Base-by-base conservation (phyloP, 306 rosid genomes). In the Trichosanthes cucumerina region DNA sequence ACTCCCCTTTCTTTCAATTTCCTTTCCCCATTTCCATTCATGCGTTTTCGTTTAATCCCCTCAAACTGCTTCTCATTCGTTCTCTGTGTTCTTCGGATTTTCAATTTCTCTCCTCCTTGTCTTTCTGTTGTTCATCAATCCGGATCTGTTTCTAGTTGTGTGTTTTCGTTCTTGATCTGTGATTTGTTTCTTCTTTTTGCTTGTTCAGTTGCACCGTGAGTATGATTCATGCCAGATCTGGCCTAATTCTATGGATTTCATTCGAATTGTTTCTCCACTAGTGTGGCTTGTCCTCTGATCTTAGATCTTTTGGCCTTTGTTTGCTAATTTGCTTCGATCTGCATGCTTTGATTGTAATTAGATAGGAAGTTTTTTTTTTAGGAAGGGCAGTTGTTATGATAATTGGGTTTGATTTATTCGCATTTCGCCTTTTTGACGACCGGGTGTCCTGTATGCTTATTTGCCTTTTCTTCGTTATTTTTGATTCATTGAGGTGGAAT, bases 141-240 rank as follows among this genome's bases (percentile, higher is more conserved):
- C 62, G 58, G 92, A 90, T 92, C 96, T 80, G 77, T 56, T 47
- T 31, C 50, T 52, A 79, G 54, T 85, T 85, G 64, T 18, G 24
- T 46, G 16, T 62, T 74, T 75, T 41, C 28, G 9, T 80, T 75
- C 65, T 26, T 18, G 76, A 75, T 80, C 83, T 80, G 76, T 39
- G 2, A 9, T 82, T 26, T 15, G 23, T 11, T 15, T 24, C 79
- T 14, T 60, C 10, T 24, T 76, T 78, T 33, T 43, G 80, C 54
- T 64, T 36, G 3, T 34, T 14, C 6, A 38, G 31, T 21, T 77
- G 81, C 70, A 74, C 76, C 68, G 11, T 26, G 60, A 56, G 28
- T 79, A 31, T 5, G 3, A 81, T 63, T 77, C 77, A 56, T 75
- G 78, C 23, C 75, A 36, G 86, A 83, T 90, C 92, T 89, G 82